Base-by-base conservation (phyloP, 2,329 filamentous ascomycete species). In the Peltaster fructicola region DNA sequence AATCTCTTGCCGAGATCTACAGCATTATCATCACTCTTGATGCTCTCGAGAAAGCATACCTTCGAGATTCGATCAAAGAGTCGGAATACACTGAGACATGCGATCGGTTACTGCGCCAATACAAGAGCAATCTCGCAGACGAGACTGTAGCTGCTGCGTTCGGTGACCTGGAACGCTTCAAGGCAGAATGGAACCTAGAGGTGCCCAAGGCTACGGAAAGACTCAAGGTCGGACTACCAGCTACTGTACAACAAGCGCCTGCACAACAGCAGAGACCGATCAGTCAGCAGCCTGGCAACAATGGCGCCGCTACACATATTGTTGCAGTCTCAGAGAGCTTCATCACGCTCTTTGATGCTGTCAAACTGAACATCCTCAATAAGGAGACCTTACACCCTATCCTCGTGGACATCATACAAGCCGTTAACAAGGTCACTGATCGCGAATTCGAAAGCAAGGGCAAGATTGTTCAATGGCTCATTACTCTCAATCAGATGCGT, bases 381-480 rank as follows among this genome's bases (percentile, higher is more conserved):
- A 98, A 98, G 47, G 85, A 95, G 50, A 82, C 88, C 34, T 60
- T 98, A n/a, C 90, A 98, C 46, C 88, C 88, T 3, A 60, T 98
- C 11, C 64, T 98, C 2, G 85, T 84, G 1, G 88, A 95, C 41
- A 81, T 93, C 10, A 98, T 98, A 33, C 85, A 93, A 45, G 84
- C 81, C 3, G 85, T 93, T 36, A 95, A 95, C 54, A 88, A 90
- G 45, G 88, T 98, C 35, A 93, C 85, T 3, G 82, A 91, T 48
- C 69, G 74, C 34, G 85, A 95, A 43, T 98, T 98, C 48, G 84
- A 95, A 39, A 84, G 75, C 46, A 74, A 90, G 38, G 82, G 79
- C 40, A 95, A 95, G 63, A 95, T 98, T 40, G 82, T 98, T 29
- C 84, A 93, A 50, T 98, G 88, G 88, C 63, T 98, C 37, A 98